Base-by-base conservation (phyloP, 2,329 filamentous ascomycete species). In the Calonectria fujianensis region DNA sequence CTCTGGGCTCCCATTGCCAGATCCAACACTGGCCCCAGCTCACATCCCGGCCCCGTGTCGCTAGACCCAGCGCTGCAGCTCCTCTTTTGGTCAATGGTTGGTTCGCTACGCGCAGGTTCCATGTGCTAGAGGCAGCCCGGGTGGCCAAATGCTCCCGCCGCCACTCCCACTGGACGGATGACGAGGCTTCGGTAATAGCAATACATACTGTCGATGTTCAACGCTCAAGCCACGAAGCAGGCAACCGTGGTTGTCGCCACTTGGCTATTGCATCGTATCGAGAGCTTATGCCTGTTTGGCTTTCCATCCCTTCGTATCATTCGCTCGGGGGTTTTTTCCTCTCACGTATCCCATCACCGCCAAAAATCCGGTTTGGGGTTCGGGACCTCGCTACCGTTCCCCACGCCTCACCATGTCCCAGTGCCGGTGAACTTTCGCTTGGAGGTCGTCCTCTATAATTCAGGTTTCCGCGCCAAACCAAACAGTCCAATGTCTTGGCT, bases 21-120 rank as follows among this genome's bases (percentile, higher is more conserved):
- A 45, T 54, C 52, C 70, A 45, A 69, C 35, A 18, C 32, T 41
- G 65, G 41, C 45, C 54, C 68, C 45, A 57, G 54, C 27, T 37
- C 35, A 5, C 13, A 39, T 31, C 63, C 59, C 37, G 51, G 51
- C 51, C 14, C 31, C 51, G 51, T 27, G 18, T 51, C 41, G 29
- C 70, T 39, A 51, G 59, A 11, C 39, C 69, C 57, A 37, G n/a
- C 48, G 39, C 50, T 50, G 41, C 51, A 14, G 31, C 41, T 45
- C 72, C 51, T 50, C 50, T 45, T 73, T 66, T 10, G 54, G 24
- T 14, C 24, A 50, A 66, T 52, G 65, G 48, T 59, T 73, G 57
- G 70, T 52, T 63, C 35, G 37, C 50, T 39, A 27, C 66, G 37
- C n/a, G 50, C 51, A 35, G 20, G 39, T 63, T 32, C 45, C 32